phyloP scores from a whole-genome alignment of 495 filamentous ascomycete genomes.

The Echria macrotheca region DNA sequence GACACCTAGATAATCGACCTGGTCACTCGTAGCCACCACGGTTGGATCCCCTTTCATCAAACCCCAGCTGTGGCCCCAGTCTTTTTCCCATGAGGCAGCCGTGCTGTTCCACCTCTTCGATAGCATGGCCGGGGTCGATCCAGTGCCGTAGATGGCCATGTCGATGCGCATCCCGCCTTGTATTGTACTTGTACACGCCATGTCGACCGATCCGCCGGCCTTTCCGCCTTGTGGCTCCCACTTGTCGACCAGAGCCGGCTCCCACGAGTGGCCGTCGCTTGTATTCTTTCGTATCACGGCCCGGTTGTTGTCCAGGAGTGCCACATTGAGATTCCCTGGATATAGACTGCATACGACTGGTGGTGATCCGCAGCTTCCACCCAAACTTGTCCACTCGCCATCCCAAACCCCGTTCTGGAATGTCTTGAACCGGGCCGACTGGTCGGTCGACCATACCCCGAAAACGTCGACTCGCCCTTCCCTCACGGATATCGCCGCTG shows the following conservation, averaged over 20 bases:
- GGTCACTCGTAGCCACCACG: not conserved
- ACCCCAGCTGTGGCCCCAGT: not conserved
- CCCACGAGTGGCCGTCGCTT: not conserved
- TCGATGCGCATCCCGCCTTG: not conserved
- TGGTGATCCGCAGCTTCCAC: not conserved
- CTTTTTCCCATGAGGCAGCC: not conserved
- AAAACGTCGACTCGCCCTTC: constrained; percentile 1
- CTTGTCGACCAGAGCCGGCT: not conserved
- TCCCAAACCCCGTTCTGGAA: constrained; percentile 2
- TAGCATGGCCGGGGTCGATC: not conserved
- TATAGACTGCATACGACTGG: not conserved
- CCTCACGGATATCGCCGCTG: not conserved
- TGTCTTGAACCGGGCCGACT: not conserved
- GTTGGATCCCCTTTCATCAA: not conserved
- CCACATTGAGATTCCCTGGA: not conserved
- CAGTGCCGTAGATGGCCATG: not conserved
- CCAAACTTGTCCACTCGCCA: not conserved
- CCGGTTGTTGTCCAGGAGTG: not conserved
- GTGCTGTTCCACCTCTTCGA: not conserved
- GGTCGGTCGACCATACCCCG: not conserved
- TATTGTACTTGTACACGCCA: not conserved
- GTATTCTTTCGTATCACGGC: not conserved
- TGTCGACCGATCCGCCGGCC: not conserved
- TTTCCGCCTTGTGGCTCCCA: not conserved
- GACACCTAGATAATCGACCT: not conserved